A percentile compares a stretch with the other conserved stretches of the same genome.
Evolutionary conservation across 2,329 filamentous ascomycete species (phyloP).

Genomic region (Paecilomyces niveus): DNA sequence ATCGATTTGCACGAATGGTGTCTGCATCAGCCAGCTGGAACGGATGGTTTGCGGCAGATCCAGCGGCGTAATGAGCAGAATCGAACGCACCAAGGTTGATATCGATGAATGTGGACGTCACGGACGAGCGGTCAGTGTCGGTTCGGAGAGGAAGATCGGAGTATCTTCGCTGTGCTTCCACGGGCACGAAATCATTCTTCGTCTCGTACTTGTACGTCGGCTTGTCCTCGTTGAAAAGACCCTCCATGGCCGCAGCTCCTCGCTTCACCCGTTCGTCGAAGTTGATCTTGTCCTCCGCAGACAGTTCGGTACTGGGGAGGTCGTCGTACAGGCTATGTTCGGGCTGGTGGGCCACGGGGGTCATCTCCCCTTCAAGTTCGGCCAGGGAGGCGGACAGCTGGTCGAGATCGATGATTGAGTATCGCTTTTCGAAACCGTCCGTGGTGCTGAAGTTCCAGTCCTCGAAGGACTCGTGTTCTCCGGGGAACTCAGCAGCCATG

Average conservation of each 20-base stretch:
- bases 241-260: conserved; percentile 50
- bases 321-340: conserved; percentile 24
- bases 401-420: conserved; percentile 41
- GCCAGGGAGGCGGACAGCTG: conserved; percentile 41
- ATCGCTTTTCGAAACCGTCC: conserved; percentile 50
- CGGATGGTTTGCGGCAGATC: conserved; percentile 43
- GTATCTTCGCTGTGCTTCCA: conserved; percentile 34
- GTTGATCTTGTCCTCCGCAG: conserved; percentile 42
- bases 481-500: conserved; percentile 47
- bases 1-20: conserved; percentile 50
- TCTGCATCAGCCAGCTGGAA: conserved; percentile 46
- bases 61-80: conserved; percentile 45
- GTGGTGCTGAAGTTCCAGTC: conserved; percentile 62
- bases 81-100: conserved; percentile 52
- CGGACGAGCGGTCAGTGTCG: conserved; percentile 40
- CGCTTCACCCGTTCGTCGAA: conserved; percentile 52
- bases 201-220: conserved; percentile 54
- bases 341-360: conserved; percentile 19
- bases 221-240: conserved; percentile 50
- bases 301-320: conserved; percentile 25
- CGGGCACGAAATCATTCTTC: conserved; percentile 42
- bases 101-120: conserved; percentile 44
- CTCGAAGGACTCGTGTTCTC: conserved; percentile 37
- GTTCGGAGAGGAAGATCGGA: conserved; percentile 50
- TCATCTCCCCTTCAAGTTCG: conserved; percentile 34